A percentile compares a stretch with the other conserved stretches of the same genome.
These are phyloP conservation scores for Acaromyces ingoldii DNA, from an alignment of 1,284 basidiomycete genomes.

Conservation along the genomic window DNA sequence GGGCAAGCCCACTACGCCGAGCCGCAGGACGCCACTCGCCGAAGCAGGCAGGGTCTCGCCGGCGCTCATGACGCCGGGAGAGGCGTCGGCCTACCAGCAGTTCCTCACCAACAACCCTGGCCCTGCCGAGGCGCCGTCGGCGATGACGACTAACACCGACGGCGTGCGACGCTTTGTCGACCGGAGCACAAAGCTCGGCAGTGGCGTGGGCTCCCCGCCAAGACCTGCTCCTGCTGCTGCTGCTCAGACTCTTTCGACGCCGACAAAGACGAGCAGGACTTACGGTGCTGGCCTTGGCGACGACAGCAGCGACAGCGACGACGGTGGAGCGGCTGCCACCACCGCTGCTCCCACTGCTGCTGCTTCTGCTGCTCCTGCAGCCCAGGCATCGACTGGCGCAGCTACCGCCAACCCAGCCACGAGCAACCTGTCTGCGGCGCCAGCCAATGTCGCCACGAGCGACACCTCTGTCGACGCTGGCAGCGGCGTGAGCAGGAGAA, in stretches of 20 bases:
- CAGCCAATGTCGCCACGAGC: not conserved
- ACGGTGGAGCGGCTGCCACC: not conserved
- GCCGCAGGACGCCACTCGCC: constrained; percentile 11
- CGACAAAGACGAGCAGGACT: no score
- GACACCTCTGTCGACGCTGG: constrained; percentile 21
- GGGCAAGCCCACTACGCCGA: constrained; percentile 7
- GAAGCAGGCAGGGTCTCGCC: constrained; percentile 10
- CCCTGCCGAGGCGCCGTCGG: no score
- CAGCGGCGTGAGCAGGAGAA: constrained; percentile 26
- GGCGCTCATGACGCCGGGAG: constrained; percentile 27
- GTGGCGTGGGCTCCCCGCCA: no score
- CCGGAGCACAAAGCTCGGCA: no score
- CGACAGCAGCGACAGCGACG: not conserved
- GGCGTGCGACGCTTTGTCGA: no score
- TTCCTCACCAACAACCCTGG: no score
- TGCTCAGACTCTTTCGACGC: no score
- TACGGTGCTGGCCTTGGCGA: not conserved
- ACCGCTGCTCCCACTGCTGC: not conserved
- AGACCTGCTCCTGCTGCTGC: no score
- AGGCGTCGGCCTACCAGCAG: constrained; percentile 25
- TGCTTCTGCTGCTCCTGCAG: constrained; percentile 2
- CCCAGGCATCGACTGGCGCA: not conserved
- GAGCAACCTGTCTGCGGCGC: constrained; percentile 1
- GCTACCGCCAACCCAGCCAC: not conserved
- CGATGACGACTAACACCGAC: no score